These are phyloP conservation scores for Fomitopsis palustris DNA, from an alignment of 1,284 basidiomycete genomes.

Conservation along the genomic window DNA sequence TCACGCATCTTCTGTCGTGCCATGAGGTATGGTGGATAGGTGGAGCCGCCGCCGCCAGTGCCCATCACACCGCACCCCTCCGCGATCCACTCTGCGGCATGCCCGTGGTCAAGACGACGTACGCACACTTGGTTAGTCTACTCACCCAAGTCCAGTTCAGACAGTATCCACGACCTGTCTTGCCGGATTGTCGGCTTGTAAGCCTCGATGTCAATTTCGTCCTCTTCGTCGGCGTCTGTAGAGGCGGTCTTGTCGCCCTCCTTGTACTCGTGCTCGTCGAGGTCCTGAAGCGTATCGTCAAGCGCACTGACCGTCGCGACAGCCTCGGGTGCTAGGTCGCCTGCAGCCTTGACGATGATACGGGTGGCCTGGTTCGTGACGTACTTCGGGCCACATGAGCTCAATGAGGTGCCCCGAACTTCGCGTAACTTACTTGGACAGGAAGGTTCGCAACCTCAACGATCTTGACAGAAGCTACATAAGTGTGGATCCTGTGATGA, in stretches of 20 bases:
- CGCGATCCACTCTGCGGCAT: slow-evolving; percentile 43
- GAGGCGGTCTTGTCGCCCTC: slow-evolving; percentile 13
- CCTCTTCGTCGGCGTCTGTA: slow-evolving; percentile 4
- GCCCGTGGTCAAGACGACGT: not conserved
- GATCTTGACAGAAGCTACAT: slow-evolving; percentile 32
- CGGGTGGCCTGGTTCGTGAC: slow-evolving; percentile 49
- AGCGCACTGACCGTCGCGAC: slow-evolving; percentile 15
- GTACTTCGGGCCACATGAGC: too few species aligned
- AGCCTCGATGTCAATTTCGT: slow-evolving; percentile 21
- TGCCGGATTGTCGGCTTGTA: slow-evolving; percentile 30
- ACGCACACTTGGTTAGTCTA: not conserved
- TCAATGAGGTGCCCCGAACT: too few species aligned
- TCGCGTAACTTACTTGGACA: too few species aligned
- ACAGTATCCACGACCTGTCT: slow-evolving; percentile 30
- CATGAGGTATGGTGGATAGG: slow-evolving; percentile 45
- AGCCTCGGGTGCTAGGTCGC: slow-evolving; percentile 31
- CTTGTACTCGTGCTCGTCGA: not conserved
- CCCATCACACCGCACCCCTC: slow-evolving; percentile 52
- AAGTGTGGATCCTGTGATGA: too few species aligned
- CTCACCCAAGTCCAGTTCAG: slow-evolving; percentile 32
- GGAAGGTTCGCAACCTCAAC: slow-evolving; percentile 44
- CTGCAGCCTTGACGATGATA: slow-evolving; percentile 45
- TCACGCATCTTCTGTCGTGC: slow-evolving; percentile 45
- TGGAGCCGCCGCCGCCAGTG: slow-evolving; percentile 51
- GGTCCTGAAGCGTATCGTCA: not conserved